A percentile compares a stretch with the other conserved stretches of the same genome.
Evolutionary conservation across 2,329 filamentous ascomycete species (phyloP).

Genomic region (Gaeumannomyces tritici): DNA sequence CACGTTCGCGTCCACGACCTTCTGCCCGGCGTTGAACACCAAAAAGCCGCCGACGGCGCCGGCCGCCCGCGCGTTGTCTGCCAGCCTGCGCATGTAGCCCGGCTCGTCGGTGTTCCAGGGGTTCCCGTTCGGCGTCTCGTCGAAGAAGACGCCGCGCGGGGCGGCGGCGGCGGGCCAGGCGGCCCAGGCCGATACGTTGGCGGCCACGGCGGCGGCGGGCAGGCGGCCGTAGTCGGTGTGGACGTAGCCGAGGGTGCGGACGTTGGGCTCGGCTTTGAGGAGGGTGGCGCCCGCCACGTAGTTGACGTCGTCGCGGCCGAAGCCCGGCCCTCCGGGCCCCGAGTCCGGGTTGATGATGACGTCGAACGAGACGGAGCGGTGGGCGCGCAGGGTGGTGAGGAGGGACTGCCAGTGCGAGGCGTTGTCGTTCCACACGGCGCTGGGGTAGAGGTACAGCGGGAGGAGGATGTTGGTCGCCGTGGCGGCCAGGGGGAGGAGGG

Average conservation of each 20-base stretch:
- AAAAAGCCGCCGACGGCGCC: neutral
- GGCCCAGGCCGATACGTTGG: constrained; percentile 8
- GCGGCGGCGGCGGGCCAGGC: constrained; percentile 9
- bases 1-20: neutral
- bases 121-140: constrained; percentile 8
- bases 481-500: neutral
- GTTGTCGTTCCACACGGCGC: constrained; percentile 3
- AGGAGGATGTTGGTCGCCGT: constrained; percentile 10
- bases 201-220: constrained; percentile 3
- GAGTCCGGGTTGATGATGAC: constrained; percentile 11
- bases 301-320: constrained; percentile 6
- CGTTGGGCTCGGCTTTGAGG: constrained; percentile 7
- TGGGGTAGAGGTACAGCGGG: constrained; percentile 13
- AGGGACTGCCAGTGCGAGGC: constrained; percentile 10
- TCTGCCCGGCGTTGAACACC: constrained; percentile 4
- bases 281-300: constrained; percentile 3
- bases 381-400: constrained; percentile 8
- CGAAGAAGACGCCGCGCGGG: constrained; percentile 12
- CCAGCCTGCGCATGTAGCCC: neutral
- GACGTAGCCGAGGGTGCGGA: constrained; percentile 11
- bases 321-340: constrained; percentile 7
- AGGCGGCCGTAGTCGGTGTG: constrained; percentile 4
- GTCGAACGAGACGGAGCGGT: constrained; percentile 10
- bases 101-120: neutral
- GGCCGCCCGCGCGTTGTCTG: neutral